A percentile compares a stretch with the other conserved stretches of the same genome.
Evolutionary conservation across 768 basidiomycete genomes (phyloP).

Genomic region (Lactifluus echinatus): DNA sequence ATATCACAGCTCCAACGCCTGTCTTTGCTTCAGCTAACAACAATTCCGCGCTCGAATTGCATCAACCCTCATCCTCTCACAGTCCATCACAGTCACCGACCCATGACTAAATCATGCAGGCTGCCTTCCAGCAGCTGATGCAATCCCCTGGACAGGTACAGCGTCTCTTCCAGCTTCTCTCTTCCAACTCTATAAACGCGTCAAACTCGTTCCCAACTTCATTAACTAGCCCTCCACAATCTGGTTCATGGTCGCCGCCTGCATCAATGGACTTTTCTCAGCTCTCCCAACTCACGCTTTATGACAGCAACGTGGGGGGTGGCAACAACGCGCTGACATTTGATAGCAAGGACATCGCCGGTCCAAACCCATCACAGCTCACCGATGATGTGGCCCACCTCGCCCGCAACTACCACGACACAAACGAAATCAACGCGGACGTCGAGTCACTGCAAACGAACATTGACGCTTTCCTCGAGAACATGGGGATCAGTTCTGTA

Average conservation of each 20-base stretch:
- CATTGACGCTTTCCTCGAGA: slow-evolving; percentile 64
- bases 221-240: not conserved
- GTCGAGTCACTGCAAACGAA: slow-evolving; percentile 61
- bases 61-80: slow-evolving; percentile 5
- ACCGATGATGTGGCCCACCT: slow-evolving; percentile 35
- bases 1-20: not conserved
- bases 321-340: slow-evolving; percentile 23
- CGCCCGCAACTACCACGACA: slow-evolving; percentile 48
- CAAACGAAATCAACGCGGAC: slow-evolving; percentile 60
- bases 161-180: slow-evolving; percentile 23
- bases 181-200: not conserved
- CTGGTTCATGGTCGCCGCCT: slow-evolving; percentile 15
- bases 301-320: slow-evolving; percentile 8
- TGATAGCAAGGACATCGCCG: slow-evolving; percentile 24
- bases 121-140: slow-evolving; percentile 22
- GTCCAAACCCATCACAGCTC: slow-evolving; percentile 26
- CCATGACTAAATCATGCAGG: slow-evolving; percentile 19
- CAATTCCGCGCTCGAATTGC: slow-evolving; percentile 18
- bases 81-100: not conserved
- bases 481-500: slow-evolving; percentile 54
- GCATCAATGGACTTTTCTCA: slow-evolving; percentile 17
- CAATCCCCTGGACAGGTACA: slow-evolving; percentile 25
- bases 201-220: not conserved
- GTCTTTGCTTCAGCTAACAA: not conserved
- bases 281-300: slow-evolving; percentile 23